Evolutionary conservation across 2,329 filamentous ascomycete species (phyloP), one percentile per base, ranked within the genome.

Genomic region (Cytospora mali): DNA sequence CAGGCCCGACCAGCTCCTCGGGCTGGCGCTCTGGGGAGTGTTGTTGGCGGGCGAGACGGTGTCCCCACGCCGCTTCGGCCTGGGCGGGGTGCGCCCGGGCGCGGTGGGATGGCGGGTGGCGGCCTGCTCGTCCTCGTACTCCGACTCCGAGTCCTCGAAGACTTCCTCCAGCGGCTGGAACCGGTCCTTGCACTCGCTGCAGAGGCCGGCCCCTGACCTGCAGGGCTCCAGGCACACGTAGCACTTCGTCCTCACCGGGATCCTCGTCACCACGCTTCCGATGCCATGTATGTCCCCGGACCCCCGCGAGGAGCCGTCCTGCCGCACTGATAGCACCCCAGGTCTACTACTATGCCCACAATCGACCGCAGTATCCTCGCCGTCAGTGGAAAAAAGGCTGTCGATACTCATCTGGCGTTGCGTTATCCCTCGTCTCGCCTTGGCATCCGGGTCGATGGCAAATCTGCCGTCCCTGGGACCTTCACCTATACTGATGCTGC

Each of bases 101-200:
- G 55, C 29, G 23, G 55, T 25, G 23, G 28, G 21, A 48, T n/a
- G 23, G 13, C 49, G 14, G 25, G 23, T 2, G 50, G 42, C 25
- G 5, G 59, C 29, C 39, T 25, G 13, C 35, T 58, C 46, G 28
- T 65, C 55, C 18, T 59, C 55, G 31, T 65, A 58, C 6, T 53
- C 56, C 1, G 56, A 63, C 9, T 55, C 55, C 4, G 54, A 56
- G 49, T 61, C 31, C 4, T 63, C 61, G 13, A 53, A 33, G 6
- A 57, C 53, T 2, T 29, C 39, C 5, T 53, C 42, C 4, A 48
- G 48, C 25, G 49, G 52, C 29, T 61, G 49, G 53, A 49, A 57
- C 21, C 35, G 54, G 46, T 21, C 28, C 14, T 23, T 25, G 13
- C 63, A 65, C 11, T 31, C 25, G 13, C 18, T 31, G 31, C 63